phyloP scores from a whole-genome alignment of 495 filamentous ascomycete species.

The Hyaloscypha variabilis region DNA sequence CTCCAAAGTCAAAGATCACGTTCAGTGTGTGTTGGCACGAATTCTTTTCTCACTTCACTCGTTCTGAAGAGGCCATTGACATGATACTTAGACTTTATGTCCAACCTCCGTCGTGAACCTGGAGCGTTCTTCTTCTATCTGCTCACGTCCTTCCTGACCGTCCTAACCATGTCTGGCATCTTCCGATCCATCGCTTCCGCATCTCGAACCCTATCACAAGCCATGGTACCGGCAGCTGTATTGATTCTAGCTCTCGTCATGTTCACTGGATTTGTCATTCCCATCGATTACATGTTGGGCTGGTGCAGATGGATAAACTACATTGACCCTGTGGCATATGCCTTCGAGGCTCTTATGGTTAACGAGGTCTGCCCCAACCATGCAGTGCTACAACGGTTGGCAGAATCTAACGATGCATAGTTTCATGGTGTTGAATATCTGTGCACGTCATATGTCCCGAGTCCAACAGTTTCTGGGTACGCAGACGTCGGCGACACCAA shows the following conservation, averaged over 20 bases:
- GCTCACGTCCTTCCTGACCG: conserved; percentile 65
- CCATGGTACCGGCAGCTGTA: conserved; percentile 74
- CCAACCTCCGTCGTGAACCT: conserved; percentile 61
- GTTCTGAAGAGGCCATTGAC: no score
- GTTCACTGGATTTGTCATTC: conserved; percentile 81
- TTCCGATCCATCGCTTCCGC: conserved; percentile 79
- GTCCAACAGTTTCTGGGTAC: no score
- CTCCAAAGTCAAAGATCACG: no score
- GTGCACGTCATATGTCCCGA: no score
- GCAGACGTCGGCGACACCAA: conserved; percentile 39
- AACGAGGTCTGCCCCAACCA: no score
- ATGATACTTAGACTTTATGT: no score
- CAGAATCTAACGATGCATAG: no score
- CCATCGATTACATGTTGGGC: conserved; percentile 70
- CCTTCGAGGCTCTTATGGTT: conserved; percentile 67
- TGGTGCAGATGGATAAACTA: conserved; percentile 82
- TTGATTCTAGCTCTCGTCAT: conserved; percentile 65
- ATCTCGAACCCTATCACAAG: conserved; percentile 74
- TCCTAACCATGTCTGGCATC: conserved; percentile 75
- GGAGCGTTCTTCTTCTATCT: conserved; percentile 88
- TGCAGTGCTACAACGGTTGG: no score
- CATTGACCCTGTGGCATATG: conserved; percentile 77
- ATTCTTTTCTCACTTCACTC: no score
- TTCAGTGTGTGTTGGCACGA: no score
- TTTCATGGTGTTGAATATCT: no score